Conservation (phyloP, 192 early-diverging fungal species). For the Podila minutissima region DNA sequence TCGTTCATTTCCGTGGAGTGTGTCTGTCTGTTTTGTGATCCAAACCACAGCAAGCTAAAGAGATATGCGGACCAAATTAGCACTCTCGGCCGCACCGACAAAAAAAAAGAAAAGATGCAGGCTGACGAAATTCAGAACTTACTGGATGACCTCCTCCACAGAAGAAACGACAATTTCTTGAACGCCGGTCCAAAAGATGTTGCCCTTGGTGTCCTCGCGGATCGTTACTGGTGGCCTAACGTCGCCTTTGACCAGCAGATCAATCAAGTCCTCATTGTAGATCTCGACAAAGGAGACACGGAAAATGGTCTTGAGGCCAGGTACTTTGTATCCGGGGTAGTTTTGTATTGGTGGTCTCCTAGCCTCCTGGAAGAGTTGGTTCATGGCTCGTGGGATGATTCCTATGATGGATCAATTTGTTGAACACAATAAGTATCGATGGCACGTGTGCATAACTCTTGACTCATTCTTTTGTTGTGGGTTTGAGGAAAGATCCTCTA, state of each 20-base stretch:
- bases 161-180: slow-evolving; percentile 76
- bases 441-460: neutral
- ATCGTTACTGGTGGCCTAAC: slow-evolving; percentile 74
- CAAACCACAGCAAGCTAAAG: slow-evolving; percentile 68
- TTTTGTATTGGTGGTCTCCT: slow-evolving; percentile 25
- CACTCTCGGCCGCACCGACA: neutral
- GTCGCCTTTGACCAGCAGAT: slow-evolving; percentile 78
- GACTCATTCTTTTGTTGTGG: neutral
- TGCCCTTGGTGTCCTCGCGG: slow-evolving; percentile 87
- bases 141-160: slow-evolving; percentile 81
- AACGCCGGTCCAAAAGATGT: slow-evolving; percentile 88
- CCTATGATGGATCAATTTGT: slow-evolving; percentile 32
- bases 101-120: neutral
- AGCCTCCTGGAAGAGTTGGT: slow-evolving; percentile 62
- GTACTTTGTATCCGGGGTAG: slow-evolving; percentile 43
- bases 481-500: neutral
- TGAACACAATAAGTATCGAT: neutral
- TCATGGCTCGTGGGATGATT: slow-evolving; percentile 81
- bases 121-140: slow-evolving; percentile 2
- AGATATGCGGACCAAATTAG: neutral
- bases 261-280: slow-evolving; percentile 97
- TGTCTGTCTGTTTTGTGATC: slow-evolving; percentile 84
- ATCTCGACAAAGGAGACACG: slow-evolving; percentile 94
- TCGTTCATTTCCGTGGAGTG: slow-evolving; percentile 99
- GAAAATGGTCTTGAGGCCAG: slow-evolving; percentile 52